Percentiles rank a stretch among this genome's conserved stretches.
These are phyloP conservation scores for Pestalotiopsis sp. DNA, from an alignment of 2,329 filamentous ascomycete genomes.

Conservation along the genomic window DNA sequence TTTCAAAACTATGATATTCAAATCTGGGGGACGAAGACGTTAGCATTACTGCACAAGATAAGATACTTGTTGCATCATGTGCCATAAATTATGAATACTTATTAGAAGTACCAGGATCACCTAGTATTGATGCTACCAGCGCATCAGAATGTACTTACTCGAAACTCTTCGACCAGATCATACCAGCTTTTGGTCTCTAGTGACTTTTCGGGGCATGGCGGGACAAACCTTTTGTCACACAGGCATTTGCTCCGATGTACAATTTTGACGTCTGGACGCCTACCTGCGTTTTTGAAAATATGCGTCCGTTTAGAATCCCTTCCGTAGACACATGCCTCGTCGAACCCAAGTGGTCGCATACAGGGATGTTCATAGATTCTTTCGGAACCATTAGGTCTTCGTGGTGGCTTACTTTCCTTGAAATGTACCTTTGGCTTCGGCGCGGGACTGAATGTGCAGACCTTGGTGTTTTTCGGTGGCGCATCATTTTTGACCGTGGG, in stretches of 20 bases:
- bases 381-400: background rate
- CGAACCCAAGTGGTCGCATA: background rate
- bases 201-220: background rate
- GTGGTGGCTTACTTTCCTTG: background rate
- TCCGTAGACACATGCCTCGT: background rate
- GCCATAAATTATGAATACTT: no score
- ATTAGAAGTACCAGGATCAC: background rate
- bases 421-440: background rate
- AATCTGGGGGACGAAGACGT: no score
- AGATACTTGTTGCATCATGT: no score
- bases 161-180: background rate
- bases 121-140: background rate
- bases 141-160: background rate
- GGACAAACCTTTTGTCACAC: background rate
- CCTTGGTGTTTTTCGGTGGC: background rate
- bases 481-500: background rate
- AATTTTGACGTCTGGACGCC: background rate
- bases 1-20: no score
- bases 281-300: background rate
- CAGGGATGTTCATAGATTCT: background rate
- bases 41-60: no score
- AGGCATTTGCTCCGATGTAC: background rate
- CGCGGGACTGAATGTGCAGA: no score
- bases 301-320: no score
- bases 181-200: background rate